A percentile compares a stretch with the other conserved stretches of the same genome.
phyloP scores from a whole-genome alignment of 1,284 basidiomycete genomes.

The Austropuccinia psidii region DNA sequence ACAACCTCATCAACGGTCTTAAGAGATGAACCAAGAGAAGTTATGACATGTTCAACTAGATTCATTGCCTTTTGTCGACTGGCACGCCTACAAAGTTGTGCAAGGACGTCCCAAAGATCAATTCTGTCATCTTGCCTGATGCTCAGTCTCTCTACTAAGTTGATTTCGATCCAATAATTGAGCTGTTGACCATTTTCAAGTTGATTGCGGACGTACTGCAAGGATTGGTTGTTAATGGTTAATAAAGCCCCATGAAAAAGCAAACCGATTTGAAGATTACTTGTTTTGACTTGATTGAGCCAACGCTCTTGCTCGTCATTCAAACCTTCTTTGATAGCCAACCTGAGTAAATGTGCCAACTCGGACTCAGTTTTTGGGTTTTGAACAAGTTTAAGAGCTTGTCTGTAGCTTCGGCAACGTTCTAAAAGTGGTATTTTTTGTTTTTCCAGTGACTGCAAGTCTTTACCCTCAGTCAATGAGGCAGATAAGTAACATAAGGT shows the following conservation, averaged over 20 bases:
- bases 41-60: not conserved
- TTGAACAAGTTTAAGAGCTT: not conserved
- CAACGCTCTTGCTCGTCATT: not conserved
- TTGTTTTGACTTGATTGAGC: not conserved
- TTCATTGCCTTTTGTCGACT: not conserved
- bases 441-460: not conserved
- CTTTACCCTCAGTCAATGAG: not conserved
- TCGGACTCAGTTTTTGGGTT: not conserved
- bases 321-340: not conserved
- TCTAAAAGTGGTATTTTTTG: not conserved
- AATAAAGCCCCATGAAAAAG: constrained; percentile 14
- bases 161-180: constrained; percentile 3
- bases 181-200: not conserved
- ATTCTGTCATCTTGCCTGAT: not conserved
- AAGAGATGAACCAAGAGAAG: too few species aligned
- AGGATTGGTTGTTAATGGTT: not conserved
- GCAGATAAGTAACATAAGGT: constrained; percentile 2
- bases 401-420: not conserved
- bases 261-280: not conserved
- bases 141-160: not conserved
- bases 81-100: not conserved
- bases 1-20: too few species aligned
- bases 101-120: not conserved
- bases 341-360: constrained; percentile 1
- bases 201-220: not conserved